Percentiles rank a stretch among this genome's conserved stretches.
phyloP scores from a whole-genome alignment of 2,329 filamentous ascomycete genomes.

The Thelonectria discophora region DNA sequence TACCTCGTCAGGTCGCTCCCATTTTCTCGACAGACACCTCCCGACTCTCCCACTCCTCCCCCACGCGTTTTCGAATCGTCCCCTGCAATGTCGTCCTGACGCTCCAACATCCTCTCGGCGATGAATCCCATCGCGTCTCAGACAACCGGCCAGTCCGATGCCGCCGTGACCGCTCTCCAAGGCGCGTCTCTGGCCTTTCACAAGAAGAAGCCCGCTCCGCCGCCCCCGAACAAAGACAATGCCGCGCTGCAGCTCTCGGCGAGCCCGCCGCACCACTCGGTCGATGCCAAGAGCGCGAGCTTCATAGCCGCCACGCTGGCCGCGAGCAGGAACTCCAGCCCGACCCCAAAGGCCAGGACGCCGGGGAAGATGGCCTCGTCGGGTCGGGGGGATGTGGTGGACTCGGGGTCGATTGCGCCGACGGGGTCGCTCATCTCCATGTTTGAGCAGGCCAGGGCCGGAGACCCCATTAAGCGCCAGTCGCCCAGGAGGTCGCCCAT shows the following conservation, averaged over 20 bases:
- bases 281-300: slow-evolving; percentile 63
- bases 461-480: slow-evolving; percentile 49
- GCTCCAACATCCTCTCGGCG: slow-evolving; percentile 35
- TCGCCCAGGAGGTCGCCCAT: slow-evolving; percentile 35
- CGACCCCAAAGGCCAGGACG: slow-evolving; percentile 42
- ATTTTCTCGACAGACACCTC: not conserved
- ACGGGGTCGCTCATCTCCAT: slow-evolving; percentile 72
- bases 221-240: slow-evolving; percentile 44
- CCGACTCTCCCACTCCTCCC: not conserved
- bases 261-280: slow-evolving; percentile 32
- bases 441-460: slow-evolving; percentile 65
- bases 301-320: slow-evolving; percentile 66
- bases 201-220: slow-evolving; percentile 46
- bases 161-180: slow-evolving; percentile 58
- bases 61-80: not conserved
- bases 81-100: slow-evolving; percentile 28
- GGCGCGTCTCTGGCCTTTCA: slow-evolving; percentile 66
- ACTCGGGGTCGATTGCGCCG: slow-evolving; percentile 67
- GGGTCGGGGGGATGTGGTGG: slow-evolving; percentile 42
- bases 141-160: slow-evolving; percentile 45
- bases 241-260: slow-evolving; percentile 53
- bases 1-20: not conserved
- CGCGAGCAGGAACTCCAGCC: slow-evolving; percentile 59
- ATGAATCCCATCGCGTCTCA: slow-evolving; percentile 49
- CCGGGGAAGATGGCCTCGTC: slow-evolving; percentile 42